Base-by-base conservation (phyloP, 1,284 basidiomycete species). In the Cryptococcus sp. region DNA sequence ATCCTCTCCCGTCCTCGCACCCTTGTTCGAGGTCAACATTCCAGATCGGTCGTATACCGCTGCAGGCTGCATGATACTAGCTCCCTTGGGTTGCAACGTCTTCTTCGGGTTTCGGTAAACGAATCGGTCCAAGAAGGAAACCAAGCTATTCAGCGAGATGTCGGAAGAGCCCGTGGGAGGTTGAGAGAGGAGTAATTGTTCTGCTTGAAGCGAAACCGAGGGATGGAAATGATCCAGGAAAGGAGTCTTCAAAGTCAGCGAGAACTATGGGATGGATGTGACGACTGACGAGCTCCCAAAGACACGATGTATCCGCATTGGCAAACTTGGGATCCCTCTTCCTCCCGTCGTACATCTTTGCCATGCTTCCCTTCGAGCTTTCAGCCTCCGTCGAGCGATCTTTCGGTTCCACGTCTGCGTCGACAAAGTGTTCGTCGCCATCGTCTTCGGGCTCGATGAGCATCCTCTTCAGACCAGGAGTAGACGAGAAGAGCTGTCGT, bases 21-120 rank as follows among this genome's bases (percentile, higher is more conserved):
- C 87, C 69, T 83, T 85, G 56, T 84, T 68, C 48, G 86, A 76
- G 57, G 85, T 48, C 75, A 95, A 80, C 37, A 76, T 75, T 4
- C 82, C 80, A n/a, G 82, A 82, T 2, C 73, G 69, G 39, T 80
- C 79, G n/a, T 61, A 63, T 45, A 78, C 80, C 2, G 86, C 85
- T 6, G 84, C 82, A n/a, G 92, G 92, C 74, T 99, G 95, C 95
- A 98, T 98, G 54, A 87, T 86, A 52, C 86, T 88, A 2, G 83
- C 79, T 21, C 91, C 87, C 57, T 85, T 86, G 11, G 74, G 66
- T 32, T 66, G 65, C 3, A 81, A 74, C 38, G 79, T 82, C 73
- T 93, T 89, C 77, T 97, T 98, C 2, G 93, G 86, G 69, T 97
- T 97, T 68, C 92, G 89, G 78, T 92, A 97, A 25, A 97, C 87